Evolutionary conservation across 202 grass and related monocot genomes (phyloP).

Genomic region (Saccharum hybrid): DNA sequence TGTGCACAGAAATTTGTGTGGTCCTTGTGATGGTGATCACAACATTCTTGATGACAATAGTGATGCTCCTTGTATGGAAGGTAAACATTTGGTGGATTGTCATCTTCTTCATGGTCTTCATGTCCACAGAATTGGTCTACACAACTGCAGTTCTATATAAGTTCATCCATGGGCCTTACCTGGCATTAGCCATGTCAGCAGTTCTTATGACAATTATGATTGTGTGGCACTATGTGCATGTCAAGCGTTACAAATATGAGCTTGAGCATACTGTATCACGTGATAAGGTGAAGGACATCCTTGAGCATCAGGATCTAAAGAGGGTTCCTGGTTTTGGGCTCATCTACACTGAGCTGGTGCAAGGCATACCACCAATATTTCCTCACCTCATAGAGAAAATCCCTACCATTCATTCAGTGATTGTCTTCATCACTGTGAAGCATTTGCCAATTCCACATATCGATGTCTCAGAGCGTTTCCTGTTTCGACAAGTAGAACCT

Average conservation of each 20-base stretch:
- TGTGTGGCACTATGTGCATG: slow-evolving; percentile 65
- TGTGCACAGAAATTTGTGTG: slow-evolving; percentile 55
- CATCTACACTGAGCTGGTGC: slow-evolving; percentile 68
- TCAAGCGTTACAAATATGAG: slow-evolving; percentile 57
- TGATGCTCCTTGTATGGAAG: slow-evolving; percentile 64
- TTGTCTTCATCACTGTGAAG: slow-evolving; percentile 65
- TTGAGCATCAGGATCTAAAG: slow-evolving; percentile 18
- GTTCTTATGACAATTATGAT: slow-evolving; percentile 56
- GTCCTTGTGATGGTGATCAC: slow-evolving; percentile 66
- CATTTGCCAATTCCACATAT: slow-evolving; percentile 54
- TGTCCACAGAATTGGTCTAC: slow-evolving; percentile 52
- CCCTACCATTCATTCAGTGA: slow-evolving; percentile 55
- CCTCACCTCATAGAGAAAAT: slow-evolving; percentile 65
- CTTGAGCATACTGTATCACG: slow-evolving; percentile 53
- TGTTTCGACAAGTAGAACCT: slow-evolving; percentile 62
- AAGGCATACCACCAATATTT: slow-evolving; percentile 69
- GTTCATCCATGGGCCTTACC: slow-evolving; percentile 48
- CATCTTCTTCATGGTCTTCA: slow-evolving; percentile 46
- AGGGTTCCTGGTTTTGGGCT: slow-evolving; percentile 53
- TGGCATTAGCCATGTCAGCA: slow-evolving; percentile 44
- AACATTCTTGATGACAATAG: slow-evolving; percentile 54
- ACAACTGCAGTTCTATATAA: slow-evolving; percentile 52
- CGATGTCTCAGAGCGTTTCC: slow-evolving; percentile 52
- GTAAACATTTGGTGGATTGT: slow-evolving; percentile 53
- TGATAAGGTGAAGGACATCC: slow-evolving; percentile 39